Evolutionary conservation across 352 stramenopile genomes (phyloP), one percentile per base, ranked within the genome.

Genomic region (Phytophthora agathidicida): DNA sequence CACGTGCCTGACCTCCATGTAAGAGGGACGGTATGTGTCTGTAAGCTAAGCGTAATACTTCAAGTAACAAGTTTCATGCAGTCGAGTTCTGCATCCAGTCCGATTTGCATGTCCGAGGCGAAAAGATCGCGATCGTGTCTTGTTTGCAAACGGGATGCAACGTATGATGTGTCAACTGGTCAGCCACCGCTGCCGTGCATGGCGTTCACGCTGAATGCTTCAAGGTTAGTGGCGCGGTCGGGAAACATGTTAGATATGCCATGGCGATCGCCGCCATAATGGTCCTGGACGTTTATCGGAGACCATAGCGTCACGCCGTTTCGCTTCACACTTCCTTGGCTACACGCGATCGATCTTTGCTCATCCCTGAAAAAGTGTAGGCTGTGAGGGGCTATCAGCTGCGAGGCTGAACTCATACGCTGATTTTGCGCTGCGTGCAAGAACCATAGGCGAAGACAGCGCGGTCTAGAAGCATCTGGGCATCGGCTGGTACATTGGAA

Each of bases 1-100:
- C 47, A 44, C 56, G 9, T 65, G 57, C 17, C 55, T 70, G 59
- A 54, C 60, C 28, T 73, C 47, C 36, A 73, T 80, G 56, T 77
- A 59, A 63, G 20, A 23, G 27, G 42, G 16, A 7, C 19, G 39
- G 11, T 20, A 37, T 14, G 3, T 41, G 13, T 52, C 31, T 33
- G 42, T 36, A 50, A 50, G 4, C 32, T 39, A 44, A 44, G 24
- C n/a, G 35, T 24, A 62, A 24, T n/a, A n/a, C n/a, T n/a, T n/a
- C 36, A 48, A 68, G 23, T 52, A 30, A n/a, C n/a, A n/a, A 48
- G 27, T 55, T 16, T 26, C 23, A 7, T 30, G 24, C 33, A 33
- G 43, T 36, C n/a, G 46, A 53, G 38, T 53, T 19, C 35, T 46
- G 47, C 33, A 56, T 37, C 28, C 36, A 55, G 16, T 22, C 23